phyloP scores from a whole-genome alignment of 2,329 filamentous ascomycete genomes.

The Spiromastix sp. region DNA sequence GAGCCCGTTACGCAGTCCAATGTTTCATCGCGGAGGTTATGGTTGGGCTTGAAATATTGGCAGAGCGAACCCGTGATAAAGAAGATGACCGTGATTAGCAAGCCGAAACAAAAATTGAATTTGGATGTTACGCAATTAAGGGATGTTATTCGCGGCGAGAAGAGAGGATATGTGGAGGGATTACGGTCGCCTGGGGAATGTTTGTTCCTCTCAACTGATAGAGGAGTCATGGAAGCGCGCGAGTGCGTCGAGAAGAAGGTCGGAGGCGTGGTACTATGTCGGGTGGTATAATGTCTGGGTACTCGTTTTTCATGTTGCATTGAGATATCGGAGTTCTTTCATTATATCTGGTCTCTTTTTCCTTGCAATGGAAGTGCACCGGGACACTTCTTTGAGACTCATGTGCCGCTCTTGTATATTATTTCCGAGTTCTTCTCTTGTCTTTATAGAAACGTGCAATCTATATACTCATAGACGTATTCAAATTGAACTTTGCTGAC shows the following conservation, averaged over 20 bases:
- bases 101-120: slow-evolving; percentile 62
- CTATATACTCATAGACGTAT: too few relatives aligned
- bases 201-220: slow-evolving; percentile 67
- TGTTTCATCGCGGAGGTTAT: slow-evolving; percentile 63
- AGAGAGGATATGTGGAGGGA: slow-evolving; percentile 57
- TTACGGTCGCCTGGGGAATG: slow-evolving; percentile 68
- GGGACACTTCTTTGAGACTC: too few relatives aligned
- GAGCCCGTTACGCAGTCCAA: slow-evolving; percentile 58
- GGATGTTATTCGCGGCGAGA: slow-evolving; percentile 57
- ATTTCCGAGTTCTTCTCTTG: too few relatives aligned
- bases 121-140: slow-evolving; percentile 53
- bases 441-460: too few relatives aligned
- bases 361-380: too few relatives aligned
- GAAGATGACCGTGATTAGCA: slow-evolving; percentile 57
- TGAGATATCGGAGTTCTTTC: too few relatives aligned
- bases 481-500: too few relatives aligned
- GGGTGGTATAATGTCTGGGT: slow-evolving; percentile 51
- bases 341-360: too few relatives aligned
- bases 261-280: slow-evolving; percentile 70
- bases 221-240: slow-evolving; percentile 67
- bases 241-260: slow-evolving; percentile 72
- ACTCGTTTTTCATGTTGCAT: too few relatives aligned
- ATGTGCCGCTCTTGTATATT: too few relatives aligned
- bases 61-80: slow-evolving; percentile 68
- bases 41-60: slow-evolving; percentile 87